Evolutionary conservation across 768 basidiomycete species (phyloP), one percentile per base, ranked within the genome.

Genomic region (Russula emetica): DNA sequence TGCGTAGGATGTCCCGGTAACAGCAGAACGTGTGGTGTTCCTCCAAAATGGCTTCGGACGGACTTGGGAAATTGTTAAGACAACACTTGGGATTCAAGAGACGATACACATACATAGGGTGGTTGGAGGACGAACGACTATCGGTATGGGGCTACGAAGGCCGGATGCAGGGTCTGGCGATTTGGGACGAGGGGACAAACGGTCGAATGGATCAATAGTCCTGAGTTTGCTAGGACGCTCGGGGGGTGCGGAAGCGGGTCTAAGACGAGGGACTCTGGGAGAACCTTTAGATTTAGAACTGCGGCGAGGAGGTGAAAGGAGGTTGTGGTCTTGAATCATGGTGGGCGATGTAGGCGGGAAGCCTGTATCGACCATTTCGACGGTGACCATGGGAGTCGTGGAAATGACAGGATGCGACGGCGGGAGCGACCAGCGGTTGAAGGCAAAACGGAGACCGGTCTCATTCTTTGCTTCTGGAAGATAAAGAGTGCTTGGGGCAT

Each of bases 21-120:
- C 87, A 18, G 88, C 90, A 22, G 87, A 88, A 16, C 85, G 83
- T 34, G 76, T 80, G 1, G 86, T 89, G 67, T 84, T 85, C 36
- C 87, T 80, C 90, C 90, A 92, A 72, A 92, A 90, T 0, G 90
- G 87, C 8, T 83, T 88, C 0, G 90, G 89, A n/a, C 90, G 86
- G 40, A 90, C 89, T 91, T 65, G 10, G 36, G 36, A 16, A 38
- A 66, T 45, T 36, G 32, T 32, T 32, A 50, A 57, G n/a, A 3
- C 38, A 16, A 6, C n/a, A 22, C 28, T 16, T 32, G 34, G 8
- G 7, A 58, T 38, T 22, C 9, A 28, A 58, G 49, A 11, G 57
- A 42, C 24, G 47, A 26, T 49, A 36, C 44, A 79, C 86, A 76
- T 71, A 88, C 86, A 79, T 53, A 88, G 76, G 53, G 85, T 83